These are phyloP conservation scores for Phyllosticta paracitricarpa DNA, from an alignment of 2,329 filamentous ascomycete genomes.

Conservation along the genomic window DNA sequence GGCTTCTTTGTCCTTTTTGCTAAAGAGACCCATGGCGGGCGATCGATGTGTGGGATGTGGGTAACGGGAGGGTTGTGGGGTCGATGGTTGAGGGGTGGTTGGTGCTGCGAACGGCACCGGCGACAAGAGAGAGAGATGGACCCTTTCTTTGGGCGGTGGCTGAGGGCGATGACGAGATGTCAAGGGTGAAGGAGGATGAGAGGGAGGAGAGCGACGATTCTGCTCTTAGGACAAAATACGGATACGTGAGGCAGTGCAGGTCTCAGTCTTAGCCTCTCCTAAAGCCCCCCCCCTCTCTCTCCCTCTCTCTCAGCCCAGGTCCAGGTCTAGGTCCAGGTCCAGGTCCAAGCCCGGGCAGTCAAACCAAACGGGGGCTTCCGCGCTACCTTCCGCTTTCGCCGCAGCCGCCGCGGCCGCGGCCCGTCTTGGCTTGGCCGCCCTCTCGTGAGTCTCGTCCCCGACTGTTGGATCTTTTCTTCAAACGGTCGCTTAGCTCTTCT, in stretches of 20 bases:
- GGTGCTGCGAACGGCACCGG: not conserved
- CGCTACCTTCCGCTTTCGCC: too few relatives aligned
- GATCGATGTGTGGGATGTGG: not conserved
- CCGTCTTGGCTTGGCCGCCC: not conserved
- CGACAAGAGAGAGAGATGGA: not conserved
- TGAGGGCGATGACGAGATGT: not conserved
- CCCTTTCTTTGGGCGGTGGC: not conserved
- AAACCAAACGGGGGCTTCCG: not conserved
- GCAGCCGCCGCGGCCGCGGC: too few relatives aligned
- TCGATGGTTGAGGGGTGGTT: not conserved
- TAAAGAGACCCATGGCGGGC: constrained; percentile 22
- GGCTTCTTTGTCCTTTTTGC: constrained; percentile 43
- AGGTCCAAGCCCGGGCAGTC: not conserved
- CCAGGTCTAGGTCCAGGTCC: not conserved
- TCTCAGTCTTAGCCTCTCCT: not conserved
- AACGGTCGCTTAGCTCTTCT: not conserved
- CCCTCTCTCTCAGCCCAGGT: not conserved
- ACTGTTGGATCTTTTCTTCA: not conserved
- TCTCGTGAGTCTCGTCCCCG: not conserved
- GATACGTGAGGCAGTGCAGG: constrained; percentile 6
- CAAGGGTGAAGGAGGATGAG: not conserved
- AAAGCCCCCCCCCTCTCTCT: too few relatives aligned
- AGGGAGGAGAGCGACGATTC: not conserved
- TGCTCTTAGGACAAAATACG: not conserved
- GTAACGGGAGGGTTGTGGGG: not conserved